Evolutionary conservation across 345 rosid genomes (phyloP).

Genomic region (Gossypium rotundifolium): DNA sequence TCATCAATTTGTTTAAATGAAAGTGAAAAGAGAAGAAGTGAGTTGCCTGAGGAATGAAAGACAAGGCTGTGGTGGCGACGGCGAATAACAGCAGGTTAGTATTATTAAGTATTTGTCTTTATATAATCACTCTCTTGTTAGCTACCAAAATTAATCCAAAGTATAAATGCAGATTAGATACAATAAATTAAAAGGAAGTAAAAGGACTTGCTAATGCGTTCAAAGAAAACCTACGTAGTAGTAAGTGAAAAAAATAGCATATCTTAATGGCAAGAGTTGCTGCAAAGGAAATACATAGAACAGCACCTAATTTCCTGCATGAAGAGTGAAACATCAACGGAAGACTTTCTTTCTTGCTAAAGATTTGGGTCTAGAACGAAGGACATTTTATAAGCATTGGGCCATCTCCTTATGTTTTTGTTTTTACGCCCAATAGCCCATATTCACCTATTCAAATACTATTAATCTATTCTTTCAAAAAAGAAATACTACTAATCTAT

Average conservation of each 20-base stretch:
- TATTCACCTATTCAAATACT: neutral
- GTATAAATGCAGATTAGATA: neutral
- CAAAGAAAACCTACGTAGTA: neutral
- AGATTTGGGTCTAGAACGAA: neutral
- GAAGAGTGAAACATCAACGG: neutral
- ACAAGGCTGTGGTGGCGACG: neutral
- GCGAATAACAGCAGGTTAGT: neutral
- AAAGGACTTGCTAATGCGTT: neutral
- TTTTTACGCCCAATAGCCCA: neutral
- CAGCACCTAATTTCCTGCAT: neutral
- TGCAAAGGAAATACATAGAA: neutral
- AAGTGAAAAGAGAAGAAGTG: neutral
- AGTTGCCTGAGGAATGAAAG: slow-evolving; percentile 1
- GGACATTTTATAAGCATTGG: neutral
- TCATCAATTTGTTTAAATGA: neutral
- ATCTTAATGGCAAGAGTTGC: neutral
- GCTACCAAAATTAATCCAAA: neutral
- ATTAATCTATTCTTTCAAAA: no score
- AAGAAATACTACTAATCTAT: no score
- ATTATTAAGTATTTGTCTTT: neutral
- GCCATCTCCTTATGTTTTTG: neutral
- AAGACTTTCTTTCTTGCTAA: neutral
- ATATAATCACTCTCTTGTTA: neutral
- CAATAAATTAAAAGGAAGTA: neutral
- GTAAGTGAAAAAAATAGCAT: neutral